Percentiles rank a stretch among this genome's conserved stretches.
Conservation (phyloP, 148 eudicot genomes). For the Camellia granthamiana region DNA sequence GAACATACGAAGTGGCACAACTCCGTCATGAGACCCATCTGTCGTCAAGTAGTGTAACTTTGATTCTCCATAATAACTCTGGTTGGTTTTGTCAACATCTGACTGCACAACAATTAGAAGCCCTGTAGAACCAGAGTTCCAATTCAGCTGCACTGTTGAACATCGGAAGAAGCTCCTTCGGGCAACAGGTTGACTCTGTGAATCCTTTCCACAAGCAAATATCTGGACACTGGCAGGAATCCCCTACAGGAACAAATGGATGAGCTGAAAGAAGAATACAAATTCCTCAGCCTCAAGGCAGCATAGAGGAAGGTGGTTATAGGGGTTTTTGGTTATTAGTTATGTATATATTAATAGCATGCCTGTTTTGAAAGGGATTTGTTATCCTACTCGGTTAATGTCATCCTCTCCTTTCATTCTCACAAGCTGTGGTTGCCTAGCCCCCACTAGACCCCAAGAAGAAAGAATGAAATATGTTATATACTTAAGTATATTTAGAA, state of each 20-base stretch:
- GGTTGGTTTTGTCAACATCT: constrained; percentile 98
- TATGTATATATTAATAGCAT: neutral
- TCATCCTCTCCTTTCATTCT: neutral
- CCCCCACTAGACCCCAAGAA: neutral
- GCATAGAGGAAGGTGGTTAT: neutral
- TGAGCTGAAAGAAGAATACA: neutral
- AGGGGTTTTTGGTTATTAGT: neutral
- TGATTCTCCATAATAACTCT: constrained; percentile 99
- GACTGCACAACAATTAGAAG: constrained; percentile 86
- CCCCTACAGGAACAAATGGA: constrained; percentile 51
- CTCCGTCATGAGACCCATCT: constrained; percentile 86
- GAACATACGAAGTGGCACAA: constrained; percentile 82
- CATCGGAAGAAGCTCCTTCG: constrained; percentile 93
- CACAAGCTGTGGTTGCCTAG: neutral
- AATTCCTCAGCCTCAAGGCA: constrained; percentile 7
- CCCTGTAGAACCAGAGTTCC: constrained; percentile 91
- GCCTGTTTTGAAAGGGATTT: neutral
- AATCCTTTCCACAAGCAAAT: constrained; percentile 64
- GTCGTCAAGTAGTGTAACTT: constrained; percentile 85
- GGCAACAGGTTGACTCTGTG: constrained; percentile 70
- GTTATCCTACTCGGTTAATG: neutral
- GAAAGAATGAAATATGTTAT: neutral
- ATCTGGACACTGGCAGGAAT: constrained; percentile 94
- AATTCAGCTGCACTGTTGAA: constrained; percentile 74
- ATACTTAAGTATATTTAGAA: too few relatives aligned